phyloP scores from a whole-genome alignment of 2,329 filamentous ascomycete genomes.

The Aspergillus carbonarius region DNA sequence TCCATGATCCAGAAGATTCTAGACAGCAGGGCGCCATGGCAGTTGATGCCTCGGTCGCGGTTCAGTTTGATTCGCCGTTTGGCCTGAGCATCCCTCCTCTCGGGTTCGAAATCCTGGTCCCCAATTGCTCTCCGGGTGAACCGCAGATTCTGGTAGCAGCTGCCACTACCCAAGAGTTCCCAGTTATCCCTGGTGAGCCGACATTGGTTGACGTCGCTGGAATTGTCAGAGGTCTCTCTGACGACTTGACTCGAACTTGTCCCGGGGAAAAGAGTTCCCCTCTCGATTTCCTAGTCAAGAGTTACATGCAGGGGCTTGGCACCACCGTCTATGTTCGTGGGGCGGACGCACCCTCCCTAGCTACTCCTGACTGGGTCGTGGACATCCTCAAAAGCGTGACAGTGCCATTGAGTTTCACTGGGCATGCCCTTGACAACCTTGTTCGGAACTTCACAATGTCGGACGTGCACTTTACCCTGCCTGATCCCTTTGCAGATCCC shows the following conservation, averaged over 20 bases:
- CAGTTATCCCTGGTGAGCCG: conserved; percentile 66
- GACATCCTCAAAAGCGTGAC: conserved; percentile 79
- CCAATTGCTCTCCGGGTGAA: conserved; percentile 71
- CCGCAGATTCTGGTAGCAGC: conserved; percentile 76
- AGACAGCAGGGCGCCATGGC: conserved; percentile 65
- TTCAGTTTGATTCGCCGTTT: conserved; percentile 76
- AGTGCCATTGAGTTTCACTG: conserved; percentile 80
- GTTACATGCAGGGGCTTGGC: conserved; percentile 77
- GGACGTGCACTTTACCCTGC: conserved; percentile 82
- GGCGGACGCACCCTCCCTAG: conserved; percentile 62
- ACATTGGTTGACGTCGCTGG: conserved; percentile 70
- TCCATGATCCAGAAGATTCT: conserved; percentile 66
- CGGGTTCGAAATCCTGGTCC: conserved; percentile 79
- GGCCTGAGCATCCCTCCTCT: conserved; percentile 74
- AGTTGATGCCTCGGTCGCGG: conserved; percentile 71
- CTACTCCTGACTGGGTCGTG: conserved; percentile 78
- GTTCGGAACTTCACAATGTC: conserved; percentile 85
- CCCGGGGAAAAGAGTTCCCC: conserved; percentile 77
- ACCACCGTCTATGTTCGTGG: conserved; percentile 82
- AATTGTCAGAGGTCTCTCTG: conserved; percentile 70
- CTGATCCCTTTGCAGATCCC: conserved; percentile 75
- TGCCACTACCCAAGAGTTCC: conserved; percentile 66
- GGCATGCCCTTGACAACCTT: conserved; percentile 74
- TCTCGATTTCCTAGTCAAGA: conserved; percentile 74
- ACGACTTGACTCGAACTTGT: conserved; percentile 69